Evolutionary conservation across 495 filamentous ascomycete species (phyloP).

Genomic region (Paragyromitra xinjiangensis): DNA sequence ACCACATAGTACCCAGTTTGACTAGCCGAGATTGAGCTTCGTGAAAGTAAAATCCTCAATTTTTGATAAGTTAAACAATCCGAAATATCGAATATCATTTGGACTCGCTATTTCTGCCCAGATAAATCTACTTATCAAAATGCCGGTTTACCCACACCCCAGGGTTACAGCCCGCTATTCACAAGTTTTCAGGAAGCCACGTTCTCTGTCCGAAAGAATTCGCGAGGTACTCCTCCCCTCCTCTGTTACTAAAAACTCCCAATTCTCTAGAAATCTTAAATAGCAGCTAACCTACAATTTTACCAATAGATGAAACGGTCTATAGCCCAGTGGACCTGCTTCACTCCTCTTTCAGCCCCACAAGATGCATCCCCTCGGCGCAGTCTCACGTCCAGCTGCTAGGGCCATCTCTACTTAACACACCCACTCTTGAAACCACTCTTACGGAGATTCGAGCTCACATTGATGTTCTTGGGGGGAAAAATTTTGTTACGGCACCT

Average conservation of each 20-base stretch:
- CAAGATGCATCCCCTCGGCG: neutral
- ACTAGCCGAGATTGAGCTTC: too few species aligned
- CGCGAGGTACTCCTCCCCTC: neutral
- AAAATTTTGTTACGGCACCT: neutral
- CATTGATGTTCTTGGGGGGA: neutral
- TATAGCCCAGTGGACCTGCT: neutral
- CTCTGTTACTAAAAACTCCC: neutral
- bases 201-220: neutral
- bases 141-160: conserved; percentile 6
- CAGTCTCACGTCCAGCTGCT: neutral
- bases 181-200: neutral
- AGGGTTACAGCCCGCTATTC: conserved; percentile 6
- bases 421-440: neutral
- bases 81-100: too few species aligned
- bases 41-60: too few species aligned
- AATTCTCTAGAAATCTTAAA: neutral
- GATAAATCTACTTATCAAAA: neutral
- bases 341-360: neutral
- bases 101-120: too few species aligned
- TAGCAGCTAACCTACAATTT: neutral
- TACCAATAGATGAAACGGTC: neutral
- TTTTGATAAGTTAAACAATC: too few species aligned
- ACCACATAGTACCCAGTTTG: too few species aligned
- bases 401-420: neutral
- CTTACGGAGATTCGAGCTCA: neutral